These are phyloP conservation scores for Aaosphaeria pasadenensis DNA, from an alignment of 2,329 filamentous ascomycete species.

Conservation along the genomic window DNA sequence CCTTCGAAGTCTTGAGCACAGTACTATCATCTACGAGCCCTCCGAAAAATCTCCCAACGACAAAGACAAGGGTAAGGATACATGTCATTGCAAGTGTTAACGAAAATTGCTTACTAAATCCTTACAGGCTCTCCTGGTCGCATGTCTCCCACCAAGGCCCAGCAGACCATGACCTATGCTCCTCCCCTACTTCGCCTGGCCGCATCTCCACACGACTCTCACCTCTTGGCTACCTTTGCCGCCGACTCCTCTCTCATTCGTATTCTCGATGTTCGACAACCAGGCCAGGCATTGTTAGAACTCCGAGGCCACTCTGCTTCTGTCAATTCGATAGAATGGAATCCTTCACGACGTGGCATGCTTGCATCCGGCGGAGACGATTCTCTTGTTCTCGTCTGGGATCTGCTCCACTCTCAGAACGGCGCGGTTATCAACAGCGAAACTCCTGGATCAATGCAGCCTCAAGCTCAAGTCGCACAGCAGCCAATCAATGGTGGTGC, in stretches of 20 bases:
- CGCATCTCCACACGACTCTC: conserved; percentile 91
- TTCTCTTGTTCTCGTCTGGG: conserved; percentile 88
- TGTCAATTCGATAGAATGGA: conserved; percentile 96
- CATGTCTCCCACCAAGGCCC: conserved; percentile 70
- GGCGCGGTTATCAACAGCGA: conserved; percentile 48
- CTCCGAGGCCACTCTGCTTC: conserved; percentile 82
- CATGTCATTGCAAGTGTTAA: not conserved
- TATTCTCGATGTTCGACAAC: conserved; percentile 93
- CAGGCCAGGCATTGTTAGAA: conserved; percentile 90
- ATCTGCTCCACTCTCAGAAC: conserved; percentile 70
- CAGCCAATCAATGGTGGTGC: conserved; percentile 25
- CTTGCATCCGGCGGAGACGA: conserved; percentile 92
- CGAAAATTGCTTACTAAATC: conserved; percentile 4
- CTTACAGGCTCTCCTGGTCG: conserved; percentile 41
- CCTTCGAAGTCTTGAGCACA: conserved; percentile 90
- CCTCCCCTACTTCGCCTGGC: conserved; percentile 74
- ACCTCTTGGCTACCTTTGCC: conserved; percentile 95
- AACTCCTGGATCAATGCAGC: conserved; percentile 25
- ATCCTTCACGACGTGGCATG: conserved; percentile 78
- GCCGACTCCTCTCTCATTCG: conserved; percentile 89
- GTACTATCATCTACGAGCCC: conserved; percentile 98
- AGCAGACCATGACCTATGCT: conserved; percentile 66
- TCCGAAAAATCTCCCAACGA: conserved; percentile 68
- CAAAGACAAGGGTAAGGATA: conserved; percentile 40
- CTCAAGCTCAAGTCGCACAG: conserved; percentile 21